Percentiles rank a stretch among this genome's conserved stretches.
Conservation (phyloP, 345 rosid genomes). For the Geranium rotundifolium region DNA sequence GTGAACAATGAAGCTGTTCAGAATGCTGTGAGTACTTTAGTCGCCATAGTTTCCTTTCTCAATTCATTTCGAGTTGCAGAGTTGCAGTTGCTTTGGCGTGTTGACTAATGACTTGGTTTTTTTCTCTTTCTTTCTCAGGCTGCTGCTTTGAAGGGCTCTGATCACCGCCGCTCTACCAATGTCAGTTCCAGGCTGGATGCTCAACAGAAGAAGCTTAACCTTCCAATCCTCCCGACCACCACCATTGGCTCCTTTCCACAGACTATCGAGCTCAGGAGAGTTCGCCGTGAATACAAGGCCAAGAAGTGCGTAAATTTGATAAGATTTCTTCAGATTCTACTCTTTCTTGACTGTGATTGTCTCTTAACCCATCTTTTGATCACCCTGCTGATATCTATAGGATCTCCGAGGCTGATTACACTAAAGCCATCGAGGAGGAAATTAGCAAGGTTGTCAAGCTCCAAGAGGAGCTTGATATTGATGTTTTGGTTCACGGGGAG, state of each 20-base stretch:
- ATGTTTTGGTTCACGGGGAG: constrained; percentile 97
- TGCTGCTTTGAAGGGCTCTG: constrained; percentile 85
- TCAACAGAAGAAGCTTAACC: constrained; percentile 93
- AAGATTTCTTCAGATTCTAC: not conserved
- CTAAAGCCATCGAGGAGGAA: constrained; percentile 83
- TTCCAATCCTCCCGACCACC: constrained; percentile 90
- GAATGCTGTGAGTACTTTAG: constrained; percentile 55
- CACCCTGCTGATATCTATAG: constrained; percentile 18
- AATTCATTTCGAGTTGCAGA: too few species aligned
- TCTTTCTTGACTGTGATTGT: not conserved
- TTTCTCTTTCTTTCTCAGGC: constrained; percentile 39
- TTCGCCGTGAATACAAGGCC: constrained; percentile 98
- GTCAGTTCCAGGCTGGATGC: constrained; percentile 84
- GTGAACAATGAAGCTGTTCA: constrained; percentile 90
- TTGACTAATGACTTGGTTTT: too few species aligned
- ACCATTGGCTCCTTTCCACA: constrained; percentile 98
- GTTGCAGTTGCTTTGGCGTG: too few species aligned
- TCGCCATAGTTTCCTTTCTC: too few species aligned
- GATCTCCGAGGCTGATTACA: constrained; percentile 84
- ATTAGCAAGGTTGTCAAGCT: constrained; percentile 81
- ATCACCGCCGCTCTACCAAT: constrained; percentile 86
- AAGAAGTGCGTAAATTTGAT: constrained; percentile 52
- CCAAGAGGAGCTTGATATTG: constrained; percentile 90
- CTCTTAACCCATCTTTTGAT: constrained; percentile 7
- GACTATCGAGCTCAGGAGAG: constrained; percentile 83